Evolutionary conservation across 164 flowering plant genomes (phyloP), one percentile per base, ranked within the genome.

Genomic region (Amborella trichopoda): DNA sequence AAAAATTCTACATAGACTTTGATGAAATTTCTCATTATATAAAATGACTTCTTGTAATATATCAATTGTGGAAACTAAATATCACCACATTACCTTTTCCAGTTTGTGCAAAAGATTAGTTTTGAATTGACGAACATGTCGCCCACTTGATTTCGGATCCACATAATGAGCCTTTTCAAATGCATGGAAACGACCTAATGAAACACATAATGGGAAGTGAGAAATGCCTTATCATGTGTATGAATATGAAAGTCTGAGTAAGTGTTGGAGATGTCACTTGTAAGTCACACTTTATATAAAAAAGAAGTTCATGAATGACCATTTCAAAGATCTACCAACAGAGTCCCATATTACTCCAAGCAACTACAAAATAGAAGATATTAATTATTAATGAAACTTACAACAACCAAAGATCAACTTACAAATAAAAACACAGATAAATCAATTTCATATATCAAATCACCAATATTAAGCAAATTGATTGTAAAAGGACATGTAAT

Each of bases 41-140:
- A n/a, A n/a, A n/a, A n/a, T n/a, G n/a, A n/a, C n/a, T n/a, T n/a
- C n/a, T n/a, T n/a, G n/a, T n/a, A n/a, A n/a, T n/a, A n/a, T n/a
- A n/a, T n/a, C n/a, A n/a, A n/a, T n/a, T n/a, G n/a, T n/a, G n/a
- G n/a, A n/a, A n/a, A n/a, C n/a, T n/a, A n/a, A n/a, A n/a, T n/a
- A n/a, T n/a, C n/a, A n/a, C n/a, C n/a, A n/a, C n/a, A n/a, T 37
- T 21, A 82, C 99, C 96, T 49, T 75, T 65, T 81, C 78, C 54
- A 87, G 80, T 64, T 73, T 78, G 49, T 73, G 90, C 54, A 91
- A 64, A 37, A 91, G 64, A 59, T 74, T 70, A 9, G 99, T 91
- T 64, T 87, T 91, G 50, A 87, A 91, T 46, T 87, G 99, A 9
- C 99, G 94, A 56, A 91, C 93, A 30, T 96, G 84, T 26, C 96